phyloP scores from a whole-genome alignment of 495 filamentous ascomycete species.

The Aspergillus egyptiacus region DNA sequence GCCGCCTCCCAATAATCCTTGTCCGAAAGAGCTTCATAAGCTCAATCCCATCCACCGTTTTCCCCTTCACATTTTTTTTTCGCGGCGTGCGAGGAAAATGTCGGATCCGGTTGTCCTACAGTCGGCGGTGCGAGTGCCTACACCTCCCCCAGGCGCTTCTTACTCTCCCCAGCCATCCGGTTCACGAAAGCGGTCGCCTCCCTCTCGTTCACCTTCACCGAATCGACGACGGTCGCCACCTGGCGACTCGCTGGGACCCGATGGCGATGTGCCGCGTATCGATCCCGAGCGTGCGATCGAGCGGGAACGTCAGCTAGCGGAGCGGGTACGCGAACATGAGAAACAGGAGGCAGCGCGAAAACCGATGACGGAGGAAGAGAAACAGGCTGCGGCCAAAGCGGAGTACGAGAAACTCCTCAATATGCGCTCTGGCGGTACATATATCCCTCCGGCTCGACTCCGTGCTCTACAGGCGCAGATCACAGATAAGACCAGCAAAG shows the following conservation, averaged over 20 bases:
- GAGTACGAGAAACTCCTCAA: slow-evolving; percentile 87
- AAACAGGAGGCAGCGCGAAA: slow-evolving; percentile 46
- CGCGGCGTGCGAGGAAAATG: slow-evolving; percentile 25
- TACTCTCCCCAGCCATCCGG: slow-evolving; percentile 40
- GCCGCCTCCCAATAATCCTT: slow-evolving; percentile 21
- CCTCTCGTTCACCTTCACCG: slow-evolving; percentile 59
- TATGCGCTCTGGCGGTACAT: slow-evolving; percentile 89
- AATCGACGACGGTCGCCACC: slow-evolving; percentile 56
- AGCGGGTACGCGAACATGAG: slow-evolving; percentile 53
- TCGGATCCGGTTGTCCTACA: slow-evolving; percentile 49
- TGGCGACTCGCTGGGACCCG: slow-evolving; percentile 32
- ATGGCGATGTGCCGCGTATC: slow-evolving; percentile 40
- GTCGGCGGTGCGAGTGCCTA: slow-evolving; percentile 63
- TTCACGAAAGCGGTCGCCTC: slow-evolving; percentile 56
- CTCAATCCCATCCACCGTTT: neutral
- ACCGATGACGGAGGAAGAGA: slow-evolving; percentile 72
- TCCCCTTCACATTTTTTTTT: neutral
- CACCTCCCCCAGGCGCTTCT: slow-evolving; percentile 53
- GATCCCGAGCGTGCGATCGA: slow-evolving; percentile 54
- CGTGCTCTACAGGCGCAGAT: slow-evolving; percentile 92
- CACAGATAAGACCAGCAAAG: slow-evolving; percentile 90
- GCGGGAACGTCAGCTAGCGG: slow-evolving; percentile 56
- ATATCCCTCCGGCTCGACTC: slow-evolving; percentile 87
- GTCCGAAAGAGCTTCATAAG: slow-evolving; percentile 13
- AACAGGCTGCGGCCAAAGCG: slow-evolving; percentile 73